Base-by-base conservation (phyloP, 257 asterid species). In the Fraxinus quadrangulata region DNA sequence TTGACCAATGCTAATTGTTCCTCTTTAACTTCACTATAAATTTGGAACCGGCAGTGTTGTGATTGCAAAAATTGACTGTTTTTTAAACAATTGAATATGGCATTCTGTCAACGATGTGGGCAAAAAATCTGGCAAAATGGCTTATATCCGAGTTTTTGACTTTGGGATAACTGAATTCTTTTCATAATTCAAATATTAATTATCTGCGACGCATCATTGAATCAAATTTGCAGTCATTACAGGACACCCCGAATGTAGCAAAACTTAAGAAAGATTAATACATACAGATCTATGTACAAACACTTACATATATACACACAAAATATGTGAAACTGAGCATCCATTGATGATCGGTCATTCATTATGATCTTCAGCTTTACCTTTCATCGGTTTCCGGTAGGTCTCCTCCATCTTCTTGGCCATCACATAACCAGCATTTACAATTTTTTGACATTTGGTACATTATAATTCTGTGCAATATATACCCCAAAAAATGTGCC, bases 381-480 rank as follows among this genome's bases (percentile, higher is more conserved):
- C 37, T 36, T 54, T 72, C 85, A 73, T 73, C 73, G 86, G 76
- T 71, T 83, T 85, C 47, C 88, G 84, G 40, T 70, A 73, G 14
- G 75, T 37, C 78, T 72, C 78, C 59, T 85, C 88, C 61, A 86
- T 4, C 74, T 85, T 63, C 70, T 69, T 80, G 67, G 80, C 83
- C 78, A 28, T 79, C 0, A 31, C 67, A 66, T 56, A 72, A 31
- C 85, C 75, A 61, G 37, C 77, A 17, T 80, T 69, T 16, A 75
- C 69, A 71, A 83, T 6, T 21, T 79, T 75, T 42, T 72, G 19
- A 85, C 79, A 65, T 78, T 83, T 47, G 91, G 90, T 2, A 88
- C 4, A 24, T 33, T 80, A 69, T 88, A 85, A 26, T 75, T 88
- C 72, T 88, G 91, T 42, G 89, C 87, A 9, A 85, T 70, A 30